Evolutionary conservation across 164 flowering plant species (phyloP).

Genomic region (Liriodendron chinense): DNA sequence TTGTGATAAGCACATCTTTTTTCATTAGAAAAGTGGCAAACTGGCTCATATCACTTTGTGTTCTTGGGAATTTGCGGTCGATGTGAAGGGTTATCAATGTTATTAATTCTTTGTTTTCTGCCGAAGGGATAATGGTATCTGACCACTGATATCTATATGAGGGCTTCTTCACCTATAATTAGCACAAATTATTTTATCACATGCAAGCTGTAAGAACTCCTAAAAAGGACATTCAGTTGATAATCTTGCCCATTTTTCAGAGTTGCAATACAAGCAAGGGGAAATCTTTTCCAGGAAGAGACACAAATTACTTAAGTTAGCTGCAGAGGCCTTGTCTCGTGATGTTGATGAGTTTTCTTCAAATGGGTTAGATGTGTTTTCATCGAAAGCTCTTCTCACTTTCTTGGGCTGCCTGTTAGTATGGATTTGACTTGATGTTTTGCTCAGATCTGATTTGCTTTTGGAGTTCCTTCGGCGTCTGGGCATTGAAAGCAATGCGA

Average conservation of each 20-base stretch:
- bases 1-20: too few species aligned
- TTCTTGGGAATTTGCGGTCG: too few species aligned
- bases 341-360: slow-evolving; percentile 28
- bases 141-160: too few species aligned
- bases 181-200: too few species aligned
- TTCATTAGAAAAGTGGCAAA: too few species aligned
- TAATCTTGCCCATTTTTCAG: slow-evolving; percentile 19
- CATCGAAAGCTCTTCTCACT: slow-evolving; percentile 4
- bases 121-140: too few species aligned
- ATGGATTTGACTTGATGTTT: slow-evolving; percentile 12
- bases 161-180: too few species aligned
- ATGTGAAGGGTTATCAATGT: too few species aligned
- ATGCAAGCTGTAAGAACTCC: not conserved
- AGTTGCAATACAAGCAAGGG: slow-evolving; percentile 16
- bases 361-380: slow-evolving; percentile 43
- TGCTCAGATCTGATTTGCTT: slow-evolving; percentile 53
- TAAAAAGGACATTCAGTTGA: not conserved
- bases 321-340: slow-evolving; percentile 28
- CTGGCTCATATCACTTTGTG: too few species aligned
- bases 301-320: slow-evolving; percentile 44
- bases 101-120: too few species aligned
- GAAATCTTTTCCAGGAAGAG: slow-evolving; percentile 49
- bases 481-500: slow-evolving; percentile 31
- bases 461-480: slow-evolving; percentile 53
- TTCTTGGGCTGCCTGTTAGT: slow-evolving; percentile 10